Base-by-base conservation (phyloP, 768 basidiomycete species). In the Russula sp. region DNA sequence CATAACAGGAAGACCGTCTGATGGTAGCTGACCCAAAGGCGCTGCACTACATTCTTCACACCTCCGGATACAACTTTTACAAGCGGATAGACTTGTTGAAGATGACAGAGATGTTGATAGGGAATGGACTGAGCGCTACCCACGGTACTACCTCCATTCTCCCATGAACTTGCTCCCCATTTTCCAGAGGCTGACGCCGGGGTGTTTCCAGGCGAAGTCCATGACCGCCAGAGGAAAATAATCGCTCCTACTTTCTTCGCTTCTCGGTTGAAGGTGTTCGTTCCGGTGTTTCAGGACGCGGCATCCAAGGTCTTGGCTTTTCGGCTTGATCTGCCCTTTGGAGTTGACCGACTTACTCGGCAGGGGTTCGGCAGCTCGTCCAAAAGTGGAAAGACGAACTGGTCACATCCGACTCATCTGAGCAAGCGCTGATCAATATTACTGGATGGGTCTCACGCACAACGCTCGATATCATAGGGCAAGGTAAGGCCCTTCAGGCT, bases 401-500 rank as follows among this genome's bases (percentile, higher is more conserved):
- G 1, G 60, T 57, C 22, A 44, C 57, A 5, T 35, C 44, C 8
- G 59, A 59, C 13, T 35, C 62, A 2, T 52, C 54, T 1, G 16
- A 18, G 4, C 44, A 22, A 7, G 49, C 58, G 27, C 37, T 64
- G 20, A 37, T 70, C 18, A 70, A 70, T 53, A 59, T 70, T 13
- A 32, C 39, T 16, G 11, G 55, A 2, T 70, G 70, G 71, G 59
- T 72, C 10, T 66, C 66, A 14, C 62, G 70, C 1, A 66, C 67
- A 53, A 71, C 71, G 10, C 55, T 71, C n/a, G 71, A 71, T 48
- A 67, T 71, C 20, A 71, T 73, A n/a, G 70, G 70, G 11, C 68
- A 70, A 55, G 68, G 70, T 71, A 32, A 50, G 32, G 35, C 11
- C 51, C 2, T n/a, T 16, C 35, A 9, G 22, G 32, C 20, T 9